phyloP scores from a whole-genome alignment of 164 flowering plant species.

The Liriodendron chinense region DNA sequence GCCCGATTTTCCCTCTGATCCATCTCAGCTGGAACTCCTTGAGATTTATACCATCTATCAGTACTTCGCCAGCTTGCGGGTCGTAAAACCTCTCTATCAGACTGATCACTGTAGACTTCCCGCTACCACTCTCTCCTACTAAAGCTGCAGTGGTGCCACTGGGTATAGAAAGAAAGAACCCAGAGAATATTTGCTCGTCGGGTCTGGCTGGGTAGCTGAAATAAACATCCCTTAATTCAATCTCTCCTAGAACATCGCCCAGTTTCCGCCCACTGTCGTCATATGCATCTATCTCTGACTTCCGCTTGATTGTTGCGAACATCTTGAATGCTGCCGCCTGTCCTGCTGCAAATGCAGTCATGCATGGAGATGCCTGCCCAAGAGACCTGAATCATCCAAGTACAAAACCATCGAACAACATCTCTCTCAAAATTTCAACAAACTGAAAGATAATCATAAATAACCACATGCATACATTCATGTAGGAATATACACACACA shows the following conservation, averaged over 20 bases:
- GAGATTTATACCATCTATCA: constrained; percentile 51
- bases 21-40: constrained; percentile 45
- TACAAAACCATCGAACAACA: not conserved
- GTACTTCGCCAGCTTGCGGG: constrained; percentile 48
- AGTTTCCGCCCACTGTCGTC: constrained; percentile 28
- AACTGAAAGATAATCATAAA: not conserved
- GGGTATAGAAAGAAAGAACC: constrained; percentile 41
- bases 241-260: constrained; percentile 41
- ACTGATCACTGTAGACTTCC: constrained; percentile 56
- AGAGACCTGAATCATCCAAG: constrained; percentile 31
- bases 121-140: constrained; percentile 62
- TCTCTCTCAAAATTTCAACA: not conserved
- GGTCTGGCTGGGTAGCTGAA: constrained; percentile 57
- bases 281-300: constrained; percentile 47
- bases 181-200: constrained; percentile 37
- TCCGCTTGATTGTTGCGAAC: constrained; percentile 49
- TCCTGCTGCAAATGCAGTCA: constrained; percentile 52
- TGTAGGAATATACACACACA: not conserved
- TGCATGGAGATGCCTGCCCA: constrained; percentile 53
- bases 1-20: constrained; percentile 52
- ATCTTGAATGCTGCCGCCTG: constrained; percentile 56
- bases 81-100: constrained; percentile 60
- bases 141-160: constrained; percentile 56
- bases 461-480: not conserved
- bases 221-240: constrained; percentile 39